phyloP scores from a whole-genome alignment of 1,284 basidiomycete species.

The Fomitopsis schrenkii region DNA sequence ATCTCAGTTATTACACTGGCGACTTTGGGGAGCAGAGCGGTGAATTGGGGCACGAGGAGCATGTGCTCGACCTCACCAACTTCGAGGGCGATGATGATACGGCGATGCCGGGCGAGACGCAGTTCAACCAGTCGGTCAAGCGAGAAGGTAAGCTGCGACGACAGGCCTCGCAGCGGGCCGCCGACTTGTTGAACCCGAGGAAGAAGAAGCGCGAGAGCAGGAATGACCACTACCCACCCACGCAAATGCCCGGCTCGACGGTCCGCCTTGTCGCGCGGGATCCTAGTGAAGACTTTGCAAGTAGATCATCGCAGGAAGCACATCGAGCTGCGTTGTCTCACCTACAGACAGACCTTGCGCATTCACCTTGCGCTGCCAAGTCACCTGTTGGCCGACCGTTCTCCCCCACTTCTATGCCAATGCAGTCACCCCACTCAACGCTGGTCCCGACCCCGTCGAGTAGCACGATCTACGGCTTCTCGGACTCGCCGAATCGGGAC shows the following conservation, averaged over 20 bases:
- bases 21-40: constrained; percentile 31
- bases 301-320: not conserved
- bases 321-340: not conserved
- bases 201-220: not conserved
- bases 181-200: constrained; percentile 12
- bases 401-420: not conserved
- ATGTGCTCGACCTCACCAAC: constrained; percentile 71
- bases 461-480: not conserved
- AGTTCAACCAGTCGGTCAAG: constrained; percentile 57
- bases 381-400: not conserved
- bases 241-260: not conserved
- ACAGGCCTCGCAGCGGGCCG: constrained; percentile 36
- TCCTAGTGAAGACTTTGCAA: not conserved
- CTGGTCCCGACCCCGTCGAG: not conserved
- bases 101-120: constrained; percentile 55
- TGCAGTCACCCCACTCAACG: not conserved
- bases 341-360: not conserved
- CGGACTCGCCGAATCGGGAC: not conserved
- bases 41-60: constrained; percentile 44
- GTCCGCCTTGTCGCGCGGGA: not conserved
- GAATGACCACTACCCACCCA: not conserved
- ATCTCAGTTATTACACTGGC: constrained; percentile 44
- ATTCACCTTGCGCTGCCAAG: not conserved
- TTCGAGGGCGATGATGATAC: constrained; percentile 79
- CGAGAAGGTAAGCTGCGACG: constrained; percentile 70